Evolutionary conservation across 2,329 filamentous ascomycete genomes (phyloP).

Genomic region (Sordariomycetes sp.): DNA sequence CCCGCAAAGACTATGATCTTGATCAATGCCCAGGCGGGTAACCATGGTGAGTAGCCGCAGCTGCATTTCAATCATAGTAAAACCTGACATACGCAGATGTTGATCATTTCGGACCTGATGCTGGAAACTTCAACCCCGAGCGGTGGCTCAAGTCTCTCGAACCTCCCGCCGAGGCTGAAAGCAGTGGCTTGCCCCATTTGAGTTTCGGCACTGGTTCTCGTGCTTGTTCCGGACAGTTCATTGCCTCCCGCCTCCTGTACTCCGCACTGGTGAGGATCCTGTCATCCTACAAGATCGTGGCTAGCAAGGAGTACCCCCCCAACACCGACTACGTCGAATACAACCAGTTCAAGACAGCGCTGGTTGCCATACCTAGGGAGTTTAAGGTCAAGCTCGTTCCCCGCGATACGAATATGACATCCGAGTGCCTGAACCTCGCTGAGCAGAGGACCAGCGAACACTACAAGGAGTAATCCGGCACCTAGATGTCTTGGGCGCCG

Average conservation of each 20-base stretch:
- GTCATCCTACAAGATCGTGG: conserved; percentile 36
- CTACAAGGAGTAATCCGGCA: conserved; percentile 27
- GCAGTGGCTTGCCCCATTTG: conserved; percentile 25
- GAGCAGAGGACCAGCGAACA: conserved; percentile 33
- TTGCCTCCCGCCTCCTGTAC: conserved; percentile 38
- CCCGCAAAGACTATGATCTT: conserved; percentile 41
- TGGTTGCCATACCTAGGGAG: conserved; percentile 48
- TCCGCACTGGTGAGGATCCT: conserved; percentile 35
- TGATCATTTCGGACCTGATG: conserved; percentile 35
- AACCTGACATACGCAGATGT: conserved; percentile 21
- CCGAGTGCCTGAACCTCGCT: conserved; percentile 28
- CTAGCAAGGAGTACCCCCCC: conserved; percentile 35
- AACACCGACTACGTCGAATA: conserved; percentile 54
- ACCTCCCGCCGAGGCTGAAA: conserved; percentile 19
- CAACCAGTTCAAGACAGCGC: conserved; percentile 46
- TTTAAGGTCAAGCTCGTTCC: conserved; percentile 48
- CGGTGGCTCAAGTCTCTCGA: conserved; percentile 29
- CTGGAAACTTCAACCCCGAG: conserved; percentile 34
- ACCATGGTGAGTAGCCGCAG: conserved; percentile 27
- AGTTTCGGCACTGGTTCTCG: conserved; percentile 40
- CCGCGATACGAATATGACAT: conserved; percentile 26
- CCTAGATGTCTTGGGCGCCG: too few relatives aligned
- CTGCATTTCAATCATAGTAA: neutral
- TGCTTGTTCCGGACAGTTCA: conserved; percentile 38
- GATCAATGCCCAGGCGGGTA: conserved; percentile 43